Conservation (phyloP, 1,284 basidiomycete species). For the Rhodotorula mucilaginosa region DNA sequence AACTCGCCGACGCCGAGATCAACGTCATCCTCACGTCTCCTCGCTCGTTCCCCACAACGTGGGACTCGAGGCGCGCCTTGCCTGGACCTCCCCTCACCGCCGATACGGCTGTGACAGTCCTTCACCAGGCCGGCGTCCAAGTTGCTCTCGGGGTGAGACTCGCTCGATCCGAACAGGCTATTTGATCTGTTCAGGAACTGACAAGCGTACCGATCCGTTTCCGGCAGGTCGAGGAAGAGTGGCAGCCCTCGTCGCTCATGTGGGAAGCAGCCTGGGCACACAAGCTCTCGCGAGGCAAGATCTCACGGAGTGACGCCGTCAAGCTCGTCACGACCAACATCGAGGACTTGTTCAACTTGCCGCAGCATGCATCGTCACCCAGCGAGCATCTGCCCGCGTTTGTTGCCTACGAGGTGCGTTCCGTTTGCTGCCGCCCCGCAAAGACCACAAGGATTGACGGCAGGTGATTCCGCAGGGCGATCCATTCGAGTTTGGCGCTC, state of each 20-base stretch:
- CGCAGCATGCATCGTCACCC: slow-evolving; percentile 3
- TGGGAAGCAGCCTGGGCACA: slow-evolving; percentile 69
- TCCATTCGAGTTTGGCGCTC: slow-evolving; percentile 34
- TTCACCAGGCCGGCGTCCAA: slow-evolving; percentile 66
- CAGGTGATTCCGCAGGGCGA: slow-evolving; percentile 14
- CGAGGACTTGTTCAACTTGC: slow-evolving; percentile 63
- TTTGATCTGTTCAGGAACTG: too few species aligned
- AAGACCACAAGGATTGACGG: neutral
- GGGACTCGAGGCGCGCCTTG: slow-evolving; percentile 65
- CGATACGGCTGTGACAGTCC: slow-evolving; percentile 62
- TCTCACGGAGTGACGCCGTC: slow-evolving; percentile 59
- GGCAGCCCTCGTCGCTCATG: slow-evolving; percentile 64
- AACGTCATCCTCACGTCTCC: slow-evolving; percentile 69
- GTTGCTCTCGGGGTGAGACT: slow-evolving; percentile 66
- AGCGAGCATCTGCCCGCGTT: slow-evolving; percentile 53
- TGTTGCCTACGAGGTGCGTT: slow-evolving; percentile 65
- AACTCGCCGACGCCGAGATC: slow-evolving; percentile 65
- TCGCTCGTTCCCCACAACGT: slow-evolving; percentile 62
- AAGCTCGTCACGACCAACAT: slow-evolving; percentile 63
- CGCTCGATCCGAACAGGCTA: too few species aligned
- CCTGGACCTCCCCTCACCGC: slow-evolving; percentile 71
- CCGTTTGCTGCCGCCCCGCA: too few species aligned
- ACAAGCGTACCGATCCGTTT: too few species aligned
- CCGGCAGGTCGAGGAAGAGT: slow-evolving; percentile 47
- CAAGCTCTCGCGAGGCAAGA: slow-evolving; percentile 50